Base-by-base conservation (phyloP, 306 rosid species). In the Cicer chorassanicum region DNA sequence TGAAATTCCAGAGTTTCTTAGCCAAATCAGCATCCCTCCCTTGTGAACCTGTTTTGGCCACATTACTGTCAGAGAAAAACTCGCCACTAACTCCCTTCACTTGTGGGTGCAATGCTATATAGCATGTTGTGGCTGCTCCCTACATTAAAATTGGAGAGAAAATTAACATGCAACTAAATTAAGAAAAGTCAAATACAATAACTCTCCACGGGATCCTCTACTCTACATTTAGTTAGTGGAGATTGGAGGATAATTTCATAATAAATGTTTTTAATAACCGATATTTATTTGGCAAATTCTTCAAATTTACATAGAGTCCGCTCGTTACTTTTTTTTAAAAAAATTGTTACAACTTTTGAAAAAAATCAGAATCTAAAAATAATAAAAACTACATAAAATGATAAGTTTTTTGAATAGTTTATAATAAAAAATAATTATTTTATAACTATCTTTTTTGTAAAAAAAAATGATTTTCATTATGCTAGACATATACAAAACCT, bases 71-170 rank as follows among this genome's bases (percentile, higher is more conserved):
- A 1, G 61, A 59, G 66, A 93, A 91, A 77, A 83, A 93, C 59
- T 86, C 84, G 15, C 97, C 91, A 66, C 87, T 82, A 46, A 88
- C 43, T 75, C 96, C 98, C 75, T 87, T 78, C 73, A 81, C 90
- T 75, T 89, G 88, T 16, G 94, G 92, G 80, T 93, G 80, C 83
- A 93, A 66, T 38, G 98, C 97, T 65, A 87, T 86, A 68, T 93
- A 91, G 85, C 97, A 91, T 9, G 92, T 84, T 77, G 98, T 93
- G 40, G 97, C 97, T 48, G 98, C 96, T 72, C 97, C 97, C 97
- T 93, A 44, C 34, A 80, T 64, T 56, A 63, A 72, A 34, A 44
- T 50, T 56, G 48, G 8, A 68, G 8, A 68, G 73, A 60, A 18
- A 42, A 65, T 45, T 56, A 74, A 49, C 68, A 84, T 41, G 63